Conservation (phyloP, 352 stramenopile species). For the Pythium aphanidermatum region DNA sequence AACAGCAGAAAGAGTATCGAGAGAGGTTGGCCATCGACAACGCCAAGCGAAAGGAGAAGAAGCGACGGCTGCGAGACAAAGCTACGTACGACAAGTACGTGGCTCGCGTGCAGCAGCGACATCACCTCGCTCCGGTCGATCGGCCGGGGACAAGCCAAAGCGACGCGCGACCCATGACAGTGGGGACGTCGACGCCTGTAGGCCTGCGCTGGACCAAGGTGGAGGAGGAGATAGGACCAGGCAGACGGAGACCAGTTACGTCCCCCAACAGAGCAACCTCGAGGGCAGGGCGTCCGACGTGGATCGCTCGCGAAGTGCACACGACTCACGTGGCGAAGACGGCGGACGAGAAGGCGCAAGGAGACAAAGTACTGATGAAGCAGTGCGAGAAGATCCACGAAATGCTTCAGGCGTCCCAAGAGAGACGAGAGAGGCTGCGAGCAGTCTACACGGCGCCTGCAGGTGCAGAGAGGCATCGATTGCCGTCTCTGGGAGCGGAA, state of each 20-base stretch:
- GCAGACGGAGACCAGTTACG: background rate
- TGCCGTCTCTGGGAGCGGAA: no score
- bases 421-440: conserved; percentile 1
- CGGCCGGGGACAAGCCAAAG: background rate
- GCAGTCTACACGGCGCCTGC: background rate
- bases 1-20: conserved; percentile 47
- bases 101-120: conserved; percentile 15
- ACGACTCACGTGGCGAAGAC: conserved; percentile 7
- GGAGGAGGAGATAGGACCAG: background rate
- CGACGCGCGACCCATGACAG: background rate
- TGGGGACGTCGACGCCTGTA: background rate
- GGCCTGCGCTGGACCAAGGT: conserved; percentile 3
- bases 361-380: conserved; percentile 12
- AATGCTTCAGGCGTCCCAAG: conserved; percentile 5
- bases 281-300: conserved; percentile 7
- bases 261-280: background rate
- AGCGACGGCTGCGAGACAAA: conserved; percentile 26
- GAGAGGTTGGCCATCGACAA: conserved; percentile 35
- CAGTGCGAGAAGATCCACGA: conserved; percentile 20
- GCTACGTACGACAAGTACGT: conserved; percentile 28
- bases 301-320: conserved; percentile 17
- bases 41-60: conserved; percentile 33
- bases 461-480: no score
- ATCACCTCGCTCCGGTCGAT: conserved; percentile 4
- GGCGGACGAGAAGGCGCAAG: conserved; percentile 1